Evolutionary conservation across 169 alveolate species (phyloP).

Genomic region (Eimeria maxima): DNA sequence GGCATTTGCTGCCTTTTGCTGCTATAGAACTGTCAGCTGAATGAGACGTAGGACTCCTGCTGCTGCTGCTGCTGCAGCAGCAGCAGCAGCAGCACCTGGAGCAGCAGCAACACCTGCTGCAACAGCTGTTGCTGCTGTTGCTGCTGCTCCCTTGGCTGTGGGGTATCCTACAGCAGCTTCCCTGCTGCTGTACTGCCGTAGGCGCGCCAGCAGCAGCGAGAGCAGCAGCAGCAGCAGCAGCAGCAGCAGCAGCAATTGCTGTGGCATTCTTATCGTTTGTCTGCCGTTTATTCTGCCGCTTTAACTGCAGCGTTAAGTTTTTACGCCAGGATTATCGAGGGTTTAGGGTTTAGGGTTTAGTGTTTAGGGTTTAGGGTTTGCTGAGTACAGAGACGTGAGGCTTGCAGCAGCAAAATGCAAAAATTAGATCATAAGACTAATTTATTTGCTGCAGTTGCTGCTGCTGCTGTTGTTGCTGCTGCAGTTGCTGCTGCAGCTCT

Average conservation of each 20-base stretch:
- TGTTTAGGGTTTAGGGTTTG: background rate
- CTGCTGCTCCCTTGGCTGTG: background rate
- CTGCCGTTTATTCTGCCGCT: background rate
- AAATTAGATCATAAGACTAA: background rate
- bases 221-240: background rate
- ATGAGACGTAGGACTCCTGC: background rate
- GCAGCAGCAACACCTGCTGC: background rate
- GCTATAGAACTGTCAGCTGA: background rate
- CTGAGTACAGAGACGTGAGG: background rate
- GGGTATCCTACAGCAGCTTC: too few relatives aligned
- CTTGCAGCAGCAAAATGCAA: too few relatives aligned
- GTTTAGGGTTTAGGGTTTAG: slow-evolving; percentile 25
- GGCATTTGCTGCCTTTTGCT: background rate
- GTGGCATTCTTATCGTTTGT: too few relatives aligned
- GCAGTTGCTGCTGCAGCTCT: background rate
- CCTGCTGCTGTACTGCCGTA: background rate
- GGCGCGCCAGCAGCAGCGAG: background rate
- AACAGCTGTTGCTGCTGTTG: background rate
- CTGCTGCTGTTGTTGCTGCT: background rate
- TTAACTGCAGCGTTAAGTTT: background rate
- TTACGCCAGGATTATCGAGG: background rate
- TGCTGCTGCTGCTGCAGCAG: too few relatives aligned
- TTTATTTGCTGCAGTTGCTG: background rate
- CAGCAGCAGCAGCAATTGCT: background rate
- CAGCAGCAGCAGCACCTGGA: too few relatives aligned